phyloP scores from a whole-genome alignment of 2,329 filamentous ascomycete genomes.

The Penicillium vulpinum region DNA sequence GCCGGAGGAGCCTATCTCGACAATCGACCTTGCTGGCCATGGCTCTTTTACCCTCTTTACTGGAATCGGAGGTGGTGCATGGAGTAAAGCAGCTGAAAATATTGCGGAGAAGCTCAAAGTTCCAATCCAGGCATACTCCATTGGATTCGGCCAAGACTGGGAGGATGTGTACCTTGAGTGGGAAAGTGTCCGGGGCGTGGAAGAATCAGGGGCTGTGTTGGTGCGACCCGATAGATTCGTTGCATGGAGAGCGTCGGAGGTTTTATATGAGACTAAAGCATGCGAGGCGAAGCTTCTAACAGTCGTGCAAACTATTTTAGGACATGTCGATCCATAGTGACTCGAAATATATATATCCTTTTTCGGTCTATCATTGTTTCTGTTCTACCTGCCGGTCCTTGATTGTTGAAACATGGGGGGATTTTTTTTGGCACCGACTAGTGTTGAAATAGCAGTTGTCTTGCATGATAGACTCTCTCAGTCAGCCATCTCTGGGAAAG shows the following conservation, averaged over 20 bases:
- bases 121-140: slow-evolving; percentile 51
- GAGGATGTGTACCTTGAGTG: slow-evolving; percentile 65
- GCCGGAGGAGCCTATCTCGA: slow-evolving; percentile 53
- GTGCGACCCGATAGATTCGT: slow-evolving; percentile 62
- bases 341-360: too few species aligned
- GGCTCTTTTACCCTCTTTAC: slow-evolving; percentile 54
- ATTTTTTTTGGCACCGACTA: too few species aligned
- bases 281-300: not conserved
- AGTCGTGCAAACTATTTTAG: too few species aligned
- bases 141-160: slow-evolving; percentile 61
- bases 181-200: slow-evolving; percentile 54
- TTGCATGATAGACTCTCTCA: too few species aligned
- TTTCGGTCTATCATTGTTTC: too few species aligned
- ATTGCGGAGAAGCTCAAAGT: slow-evolving; percentile 47
- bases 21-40: slow-evolving; percentile 61
- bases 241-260: slow-evolving; percentile 48
- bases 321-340: too few species aligned
- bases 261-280: not conserved
- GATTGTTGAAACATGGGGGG: too few species aligned
- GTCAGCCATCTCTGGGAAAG: too few species aligned
- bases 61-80: slow-evolving; percentile 57
- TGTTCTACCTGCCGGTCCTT: too few species aligned
- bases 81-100: slow-evolving; percentile 52
- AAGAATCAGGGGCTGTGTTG: slow-evolving; percentile 19
- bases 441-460: too few species aligned